Percentiles rank a stretch among this genome's conserved stretches.
Evolutionary conservation across 352 stramenopile species (phyloP).

Genomic region (Phytophthora hibernalis): DNA sequence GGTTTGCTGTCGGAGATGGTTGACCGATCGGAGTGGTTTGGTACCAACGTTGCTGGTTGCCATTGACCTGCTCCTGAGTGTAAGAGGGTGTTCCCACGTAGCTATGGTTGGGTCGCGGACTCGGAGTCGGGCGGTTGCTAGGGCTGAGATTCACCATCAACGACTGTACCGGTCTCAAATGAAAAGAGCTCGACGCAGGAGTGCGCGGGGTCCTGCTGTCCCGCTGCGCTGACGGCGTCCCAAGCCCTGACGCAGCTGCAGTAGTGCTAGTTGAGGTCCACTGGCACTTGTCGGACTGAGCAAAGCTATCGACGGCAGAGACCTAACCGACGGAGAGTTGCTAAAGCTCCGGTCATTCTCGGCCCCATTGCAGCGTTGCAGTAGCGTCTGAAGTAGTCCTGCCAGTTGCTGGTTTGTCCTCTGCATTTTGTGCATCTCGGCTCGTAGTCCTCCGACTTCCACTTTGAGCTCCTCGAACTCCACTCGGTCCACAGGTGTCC

Average conservation of each 20-base stretch:
- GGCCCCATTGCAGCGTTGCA: conserved; percentile 33
- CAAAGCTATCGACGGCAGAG: conserved; percentile 33
- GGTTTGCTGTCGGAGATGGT: conserved; percentile 28
- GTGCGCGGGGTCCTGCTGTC: conserved; percentile 39
- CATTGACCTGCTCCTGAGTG: conserved; percentile 32
- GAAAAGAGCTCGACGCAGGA: conserved; percentile 43
- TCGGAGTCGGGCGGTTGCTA: conserved; percentile 33
- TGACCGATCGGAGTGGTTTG: conserved; percentile 22
- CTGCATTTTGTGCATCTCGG: conserved; percentile 78
- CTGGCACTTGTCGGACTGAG: conserved; percentile 35
- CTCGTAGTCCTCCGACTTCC: conserved; percentile 61
- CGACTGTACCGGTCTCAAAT: conserved; percentile 58
- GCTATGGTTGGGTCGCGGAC: conserved; percentile 29
- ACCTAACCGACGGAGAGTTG: conserved; percentile 22
- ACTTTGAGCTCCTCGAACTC: conserved; percentile 78
- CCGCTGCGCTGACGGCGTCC: conserved; percentile 25
- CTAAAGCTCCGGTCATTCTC: conserved; percentile 25
- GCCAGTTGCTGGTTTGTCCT: conserved; percentile 69
- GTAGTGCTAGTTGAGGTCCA: conserved; percentile 36
- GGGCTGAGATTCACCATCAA: conserved; percentile 41
- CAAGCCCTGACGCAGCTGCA: conserved; percentile 43
- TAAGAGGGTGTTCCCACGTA: conserved; percentile 39
- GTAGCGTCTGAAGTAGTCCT: conserved; percentile 61
- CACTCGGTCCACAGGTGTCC: conserved; percentile 53
- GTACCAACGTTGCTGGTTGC: conserved; percentile 36